Conservation (phyloP, 202 grass and related monocot genomes). For the Sporobolus alterniflorus region DNA sequence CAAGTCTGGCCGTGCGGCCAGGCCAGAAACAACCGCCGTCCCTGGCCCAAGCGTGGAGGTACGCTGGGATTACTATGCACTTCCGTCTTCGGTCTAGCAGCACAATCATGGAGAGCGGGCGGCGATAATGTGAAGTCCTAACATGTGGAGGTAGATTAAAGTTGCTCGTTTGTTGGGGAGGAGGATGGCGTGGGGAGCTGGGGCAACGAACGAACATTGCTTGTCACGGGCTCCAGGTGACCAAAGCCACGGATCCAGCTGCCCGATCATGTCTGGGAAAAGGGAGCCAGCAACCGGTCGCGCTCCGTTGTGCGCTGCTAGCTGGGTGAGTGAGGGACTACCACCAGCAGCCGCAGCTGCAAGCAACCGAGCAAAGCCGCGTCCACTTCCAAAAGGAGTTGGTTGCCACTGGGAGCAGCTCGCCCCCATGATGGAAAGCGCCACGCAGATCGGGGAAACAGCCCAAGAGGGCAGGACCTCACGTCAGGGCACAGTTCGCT, state of each 20-base stretch:
- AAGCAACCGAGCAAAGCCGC: conserved; percentile 10
- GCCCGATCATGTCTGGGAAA: conserved; percentile 40
- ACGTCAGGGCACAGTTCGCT: background rate
- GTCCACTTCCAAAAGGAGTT: background rate
- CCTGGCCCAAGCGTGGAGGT: too few species aligned
- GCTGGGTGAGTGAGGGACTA: conserved; percentile 4
- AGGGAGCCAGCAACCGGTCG: background rate
- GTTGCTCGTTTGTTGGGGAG: background rate
- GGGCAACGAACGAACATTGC: conserved; percentile 33
- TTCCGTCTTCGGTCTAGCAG: background rate
- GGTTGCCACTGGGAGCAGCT: background rate
- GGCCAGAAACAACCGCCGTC: too few species aligned
- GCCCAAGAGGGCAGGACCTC: background rate
- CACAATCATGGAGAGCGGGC: conserved; percentile 10
- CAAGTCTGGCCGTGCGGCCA: too few species aligned
- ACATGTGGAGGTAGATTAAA: background rate
- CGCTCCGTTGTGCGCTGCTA: conserved; percentile 19
- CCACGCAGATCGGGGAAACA: background rate
- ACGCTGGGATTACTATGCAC: too few species aligned
- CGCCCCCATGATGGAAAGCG: background rate
- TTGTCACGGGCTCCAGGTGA: conserved; percentile 53
- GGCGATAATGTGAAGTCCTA: background rate
- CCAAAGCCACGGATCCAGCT: conserved; percentile 46
- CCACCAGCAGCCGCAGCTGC: background rate
- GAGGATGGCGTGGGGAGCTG: conserved; percentile 17